These are phyloP conservation scores for Metarhizium sp. DNA, from an alignment of 2,329 filamentous ascomycete genomes.

Conservation along the genomic window DNA sequence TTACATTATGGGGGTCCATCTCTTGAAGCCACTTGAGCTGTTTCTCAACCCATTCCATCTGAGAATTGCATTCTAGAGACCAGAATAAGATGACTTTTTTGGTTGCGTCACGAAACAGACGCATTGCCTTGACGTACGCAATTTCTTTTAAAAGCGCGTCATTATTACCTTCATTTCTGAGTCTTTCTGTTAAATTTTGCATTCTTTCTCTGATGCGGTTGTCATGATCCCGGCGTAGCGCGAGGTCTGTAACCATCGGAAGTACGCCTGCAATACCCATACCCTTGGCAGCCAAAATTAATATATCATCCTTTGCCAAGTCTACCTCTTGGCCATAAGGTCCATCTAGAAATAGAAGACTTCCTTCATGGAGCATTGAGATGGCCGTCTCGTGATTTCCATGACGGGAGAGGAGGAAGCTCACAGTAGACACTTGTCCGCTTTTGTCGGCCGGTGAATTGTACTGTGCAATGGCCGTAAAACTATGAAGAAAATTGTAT, in stretches of 20 bases:
- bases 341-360: neutral
- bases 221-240: neutral
- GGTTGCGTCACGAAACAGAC: neutral
- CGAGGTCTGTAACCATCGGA: neutral
- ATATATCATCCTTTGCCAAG: neutral
- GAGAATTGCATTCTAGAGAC: neutral
- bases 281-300: neutral
- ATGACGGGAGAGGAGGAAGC: neutral
- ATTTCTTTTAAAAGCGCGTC: no score
- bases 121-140: neutral
- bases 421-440: neutral
- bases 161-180: no score
- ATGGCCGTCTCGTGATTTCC: neutral
- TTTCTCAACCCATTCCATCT: neutral
- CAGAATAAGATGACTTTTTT: neutral
- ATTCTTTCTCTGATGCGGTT: neutral
- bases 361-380: neutral
- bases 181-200: neutral
- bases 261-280: neutral
- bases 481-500: neutral
- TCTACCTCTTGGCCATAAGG: neutral
- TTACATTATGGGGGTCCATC: neutral
- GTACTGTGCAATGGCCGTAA: neutral
- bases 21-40: neutral
- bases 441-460: neutral